phyloP scores from a whole-genome alignment of 2,329 filamentous ascomycete genomes.

The Xylaria sp. region DNA sequence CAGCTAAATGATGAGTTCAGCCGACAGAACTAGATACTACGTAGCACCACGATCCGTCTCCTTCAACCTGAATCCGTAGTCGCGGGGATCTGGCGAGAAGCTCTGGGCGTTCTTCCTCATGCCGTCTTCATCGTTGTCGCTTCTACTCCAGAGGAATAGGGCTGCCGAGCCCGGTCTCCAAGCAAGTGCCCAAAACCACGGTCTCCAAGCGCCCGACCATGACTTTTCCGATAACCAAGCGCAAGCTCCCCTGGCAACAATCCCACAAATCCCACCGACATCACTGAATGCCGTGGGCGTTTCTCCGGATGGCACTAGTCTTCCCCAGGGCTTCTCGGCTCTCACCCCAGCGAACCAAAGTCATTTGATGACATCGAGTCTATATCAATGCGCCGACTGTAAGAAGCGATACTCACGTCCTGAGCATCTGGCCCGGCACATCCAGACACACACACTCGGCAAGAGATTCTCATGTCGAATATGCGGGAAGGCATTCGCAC shows the following conservation, averaged over 20 bases:
- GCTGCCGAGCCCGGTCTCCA: slow-evolving; percentile 17
- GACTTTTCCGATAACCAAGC: slow-evolving; percentile 17
- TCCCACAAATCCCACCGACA: slow-evolving; percentile 15
- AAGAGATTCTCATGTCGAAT: slow-evolving; percentile 50
- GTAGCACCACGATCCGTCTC: slow-evolving; percentile 6
- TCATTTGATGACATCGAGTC: slow-evolving; percentile 45
- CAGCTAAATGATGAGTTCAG: slow-evolving; percentile 21
- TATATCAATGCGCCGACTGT: slow-evolving; percentile 64
- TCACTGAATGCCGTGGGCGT: slow-evolving; percentile 17
- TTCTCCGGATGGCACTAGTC: slow-evolving; percentile 8
- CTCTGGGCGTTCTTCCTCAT: slow-evolving; percentile 21
- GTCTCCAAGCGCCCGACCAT: slow-evolving; percentile 9
- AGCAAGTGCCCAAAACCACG: slow-evolving; percentile 4
- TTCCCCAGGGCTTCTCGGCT: slow-evolving; percentile 5
- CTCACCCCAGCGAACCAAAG: slow-evolving; percentile 35
- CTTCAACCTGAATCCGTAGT: slow-evolving; percentile 7
- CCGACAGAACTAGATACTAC: background rate
- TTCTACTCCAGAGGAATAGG: slow-evolving; percentile 36
- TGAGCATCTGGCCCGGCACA: slow-evolving; percentile 59
- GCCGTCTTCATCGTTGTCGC: slow-evolving; percentile 36
- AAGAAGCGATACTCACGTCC: slow-evolving; percentile 62
- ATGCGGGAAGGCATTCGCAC: slow-evolving; percentile 64
- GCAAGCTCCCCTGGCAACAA: slow-evolving; percentile 12
- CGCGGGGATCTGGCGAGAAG: slow-evolving; percentile 6
- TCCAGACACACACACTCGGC: slow-evolving; percentile 45